Conservation (phyloP, 768 basidiomycete genomes). For the Tulasnella sp. region DNA sequence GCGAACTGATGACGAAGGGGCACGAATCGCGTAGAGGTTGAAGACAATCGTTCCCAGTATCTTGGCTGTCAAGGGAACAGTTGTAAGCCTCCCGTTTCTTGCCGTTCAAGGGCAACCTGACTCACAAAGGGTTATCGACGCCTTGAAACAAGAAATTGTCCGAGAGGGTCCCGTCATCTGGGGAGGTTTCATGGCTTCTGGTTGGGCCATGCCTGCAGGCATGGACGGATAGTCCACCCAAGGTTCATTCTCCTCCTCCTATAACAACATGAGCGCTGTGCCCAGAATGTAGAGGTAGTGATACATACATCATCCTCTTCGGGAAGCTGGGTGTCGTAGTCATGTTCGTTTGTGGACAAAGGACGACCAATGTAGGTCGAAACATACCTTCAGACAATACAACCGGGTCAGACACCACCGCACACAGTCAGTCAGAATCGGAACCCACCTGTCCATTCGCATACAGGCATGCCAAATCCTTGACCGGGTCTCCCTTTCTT, state of each 20-base stretch:
- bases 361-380: slow-evolving; percentile 21
- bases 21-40: slow-evolving; percentile 24
- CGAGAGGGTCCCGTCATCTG: slow-evolving; percentile 16
- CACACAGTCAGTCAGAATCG: not conserved
- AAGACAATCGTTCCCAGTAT: slow-evolving; percentile 20
- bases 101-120: not conserved
- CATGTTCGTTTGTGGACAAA: slow-evolving; percentile 23
- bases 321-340: slow-evolving; percentile 25
- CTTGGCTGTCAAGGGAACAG: not conserved
- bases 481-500: slow-evolving; percentile 24
- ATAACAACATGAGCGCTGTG: slow-evolving; percentile 24
- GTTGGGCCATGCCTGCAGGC: slow-evolving; percentile 4
- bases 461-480: slow-evolving; percentile 25
- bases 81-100: not conserved
- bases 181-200: slow-evolving; percentile 12
- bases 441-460: slow-evolving; percentile 21
- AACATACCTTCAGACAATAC: slow-evolving; percentile 16
- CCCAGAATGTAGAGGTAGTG: slow-evolving; percentile 10
- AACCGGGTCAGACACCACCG: not conserved
- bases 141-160: slow-evolving; percentile 24
- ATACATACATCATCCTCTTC: slow-evolving; percentile 21
- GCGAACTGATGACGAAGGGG: slow-evolving; percentile 19
- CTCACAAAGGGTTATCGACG: slow-evolving; percentile 23
- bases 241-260: slow-evolving; percentile 25
- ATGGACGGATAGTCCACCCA: slow-evolving; percentile 20